These are phyloP conservation scores for Penicillium crystallinum DNA, from an alignment of 495 filamentous ascomycete genomes.

Conservation along the genomic window DNA sequence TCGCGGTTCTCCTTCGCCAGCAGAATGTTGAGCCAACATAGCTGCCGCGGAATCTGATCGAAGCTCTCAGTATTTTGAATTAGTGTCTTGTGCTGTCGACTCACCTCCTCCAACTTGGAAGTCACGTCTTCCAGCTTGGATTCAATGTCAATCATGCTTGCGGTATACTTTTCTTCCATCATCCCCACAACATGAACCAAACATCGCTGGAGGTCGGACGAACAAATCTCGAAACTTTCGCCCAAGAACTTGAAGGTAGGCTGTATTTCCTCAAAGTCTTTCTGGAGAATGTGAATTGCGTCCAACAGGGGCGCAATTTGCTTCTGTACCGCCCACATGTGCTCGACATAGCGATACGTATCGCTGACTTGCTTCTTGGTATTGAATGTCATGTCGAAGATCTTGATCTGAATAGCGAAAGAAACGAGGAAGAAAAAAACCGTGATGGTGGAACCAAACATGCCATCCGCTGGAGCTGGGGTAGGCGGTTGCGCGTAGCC, in stretches of 20 bases:
- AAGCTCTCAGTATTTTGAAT: neutral
- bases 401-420: neutral
- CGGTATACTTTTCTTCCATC: neutral
- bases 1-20: neutral
- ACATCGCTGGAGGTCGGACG: neutral
- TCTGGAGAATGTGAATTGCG: neutral
- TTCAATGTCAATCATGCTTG: neutral
- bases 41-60: neutral
- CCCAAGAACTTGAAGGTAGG: neutral
- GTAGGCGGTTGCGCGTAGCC: too few relatives aligned
- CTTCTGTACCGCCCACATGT: neutral
- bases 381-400: too few relatives aligned
- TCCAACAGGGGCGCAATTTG: neutral
- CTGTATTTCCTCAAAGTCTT: neutral
- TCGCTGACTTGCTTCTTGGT: neutral
- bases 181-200: neutral
- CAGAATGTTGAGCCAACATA: neutral
- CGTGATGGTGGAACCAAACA: neutral
- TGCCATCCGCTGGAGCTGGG: too few relatives aligned
- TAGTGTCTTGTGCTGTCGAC: neutral
- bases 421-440: neutral
- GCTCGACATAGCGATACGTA: neutral
- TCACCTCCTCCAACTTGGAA: neutral
- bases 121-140: neutral
- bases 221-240: neutral